A percentile compares a stretch with the other conserved stretches of the same genome.
phyloP scores from a whole-genome alignment of 768 basidiomycete species.

The Gelatoporia subvermispora region DNA sequence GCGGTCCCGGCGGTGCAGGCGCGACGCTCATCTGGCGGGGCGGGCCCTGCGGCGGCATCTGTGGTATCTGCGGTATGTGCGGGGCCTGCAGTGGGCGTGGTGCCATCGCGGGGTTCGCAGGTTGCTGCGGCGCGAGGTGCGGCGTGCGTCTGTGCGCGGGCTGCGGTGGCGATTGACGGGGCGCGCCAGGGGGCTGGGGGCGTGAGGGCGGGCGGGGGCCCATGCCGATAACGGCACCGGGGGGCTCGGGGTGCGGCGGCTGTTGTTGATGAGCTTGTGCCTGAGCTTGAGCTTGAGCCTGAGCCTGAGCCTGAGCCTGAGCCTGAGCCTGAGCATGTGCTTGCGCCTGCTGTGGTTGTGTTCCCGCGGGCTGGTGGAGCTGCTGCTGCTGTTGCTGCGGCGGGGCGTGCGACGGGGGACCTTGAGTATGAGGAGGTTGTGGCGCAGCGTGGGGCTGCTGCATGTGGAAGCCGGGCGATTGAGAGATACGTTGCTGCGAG shows the following conservation, averaged over 20 bases:
- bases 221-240: no score
- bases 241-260: conserved; percentile 26
- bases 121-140: conserved; percentile 34
- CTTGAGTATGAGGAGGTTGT: no score
- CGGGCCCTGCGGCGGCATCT: conserved; percentile 10
- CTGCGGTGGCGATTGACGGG: conserved; percentile 44
- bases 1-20: conserved; percentile 12
- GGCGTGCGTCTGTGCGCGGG: conserved; percentile 45
- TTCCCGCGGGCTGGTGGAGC: no score
- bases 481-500: conserved; percentile 35
- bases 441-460: conserved; percentile 15
- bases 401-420: no score
- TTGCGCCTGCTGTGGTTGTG: no score
- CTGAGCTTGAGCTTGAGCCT: no score
- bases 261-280: background rate
- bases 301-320: no score
- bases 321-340: no score
- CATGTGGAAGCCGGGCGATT: conserved; percentile 33
- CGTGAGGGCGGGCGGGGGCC: conserved; percentile 45
- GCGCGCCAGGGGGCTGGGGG: conserved; percentile 49
- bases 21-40: background rate
- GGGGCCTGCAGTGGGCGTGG: conserved; percentile 15
- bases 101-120: conserved; percentile 16
- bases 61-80: conserved; percentile 9
- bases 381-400: background rate